phyloP scores from a whole-genome alignment of 495 filamentous ascomycete genomes.

The Choiromyces venosus region DNA sequence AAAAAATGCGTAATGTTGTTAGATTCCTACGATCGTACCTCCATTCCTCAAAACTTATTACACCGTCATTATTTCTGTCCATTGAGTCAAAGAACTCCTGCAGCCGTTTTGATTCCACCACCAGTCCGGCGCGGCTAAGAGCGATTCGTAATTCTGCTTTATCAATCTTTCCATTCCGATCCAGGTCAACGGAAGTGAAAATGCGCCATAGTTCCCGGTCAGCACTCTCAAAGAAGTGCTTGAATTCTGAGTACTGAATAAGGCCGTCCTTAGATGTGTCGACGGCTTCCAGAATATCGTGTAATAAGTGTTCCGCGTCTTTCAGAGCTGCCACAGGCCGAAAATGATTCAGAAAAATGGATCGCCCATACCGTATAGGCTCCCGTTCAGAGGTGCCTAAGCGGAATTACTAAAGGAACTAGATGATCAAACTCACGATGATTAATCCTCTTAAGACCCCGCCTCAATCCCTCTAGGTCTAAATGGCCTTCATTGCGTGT shows the following conservation, averaged over 20 bases:
- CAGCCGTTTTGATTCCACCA: constrained; percentile 68
- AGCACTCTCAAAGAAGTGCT: constrained; percentile 74
- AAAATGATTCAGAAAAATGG: background rate
- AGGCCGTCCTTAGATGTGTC: constrained; percentile 81
- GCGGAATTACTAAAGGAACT: background rate
- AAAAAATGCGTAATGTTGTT: background rate
- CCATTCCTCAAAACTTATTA: constrained; percentile 91
- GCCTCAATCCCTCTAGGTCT: constrained; percentile 74
- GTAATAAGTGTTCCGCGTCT: constrained; percentile 83
- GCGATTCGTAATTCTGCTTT: constrained; percentile 73
- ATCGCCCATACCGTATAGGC: background rate
- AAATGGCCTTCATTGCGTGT: constrained; percentile 68
- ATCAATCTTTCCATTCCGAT: constrained; percentile 82
- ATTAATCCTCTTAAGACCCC: constrained; percentile 79
- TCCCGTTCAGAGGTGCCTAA: background rate
- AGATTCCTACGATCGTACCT: constrained; percentile 57
- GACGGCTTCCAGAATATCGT: constrained; percentile 68
- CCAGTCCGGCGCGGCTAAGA: constrained; percentile 70
- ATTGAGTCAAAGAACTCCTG: constrained; percentile 83
- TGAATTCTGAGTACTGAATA: constrained; percentile 90
- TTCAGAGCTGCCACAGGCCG: constrained; percentile 63
- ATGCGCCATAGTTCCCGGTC: constrained; percentile 74
- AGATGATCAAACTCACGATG: constrained; percentile 63
- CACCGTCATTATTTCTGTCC: constrained; percentile 78
- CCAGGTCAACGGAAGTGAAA: constrained; percentile 80